These are phyloP conservation scores for Tuber aestivum DNA, from an alignment of 495 filamentous ascomycete species.

Conservation along the genomic window DNA sequence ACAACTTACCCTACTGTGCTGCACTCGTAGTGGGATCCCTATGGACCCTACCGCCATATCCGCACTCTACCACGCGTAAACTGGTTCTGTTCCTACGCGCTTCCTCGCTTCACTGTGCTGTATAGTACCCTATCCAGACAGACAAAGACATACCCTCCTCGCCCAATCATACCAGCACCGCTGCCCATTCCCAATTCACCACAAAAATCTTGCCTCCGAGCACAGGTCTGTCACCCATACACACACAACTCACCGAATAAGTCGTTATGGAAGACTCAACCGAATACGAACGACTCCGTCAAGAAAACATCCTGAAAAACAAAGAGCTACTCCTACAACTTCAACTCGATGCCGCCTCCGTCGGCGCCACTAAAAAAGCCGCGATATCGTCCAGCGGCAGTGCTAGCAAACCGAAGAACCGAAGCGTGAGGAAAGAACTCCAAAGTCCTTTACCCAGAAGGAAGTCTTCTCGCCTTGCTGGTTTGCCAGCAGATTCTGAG, in stretches of 20 bases:
- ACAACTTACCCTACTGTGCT: background rate
- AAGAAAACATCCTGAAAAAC: conserved; percentile 68
- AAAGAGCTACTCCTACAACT: conserved; percentile 60
- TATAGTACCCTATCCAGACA: background rate
- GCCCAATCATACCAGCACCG: background rate
- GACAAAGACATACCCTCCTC: background rate
- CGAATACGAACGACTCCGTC: conserved; percentile 64
- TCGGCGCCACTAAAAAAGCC: conserved; percentile 44
- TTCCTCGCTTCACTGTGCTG: background rate
- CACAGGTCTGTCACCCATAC: background rate
- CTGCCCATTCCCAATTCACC: background rate
- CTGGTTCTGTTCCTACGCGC: background rate
- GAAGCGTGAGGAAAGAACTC: conserved; percentile 48
- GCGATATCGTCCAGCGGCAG: conserved; percentile 39
- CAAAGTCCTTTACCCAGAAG: conserved; percentile 53
- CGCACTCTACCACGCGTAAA: background rate
- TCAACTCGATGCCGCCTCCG: conserved; percentile 50
- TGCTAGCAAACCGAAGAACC: conserved; percentile 25
- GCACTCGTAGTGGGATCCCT: too few species aligned
- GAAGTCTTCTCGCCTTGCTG: conserved; percentile 60
- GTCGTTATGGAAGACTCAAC: conserved; percentile 38
- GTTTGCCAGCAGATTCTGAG: conserved; percentile 64
- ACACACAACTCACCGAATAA: background rate
- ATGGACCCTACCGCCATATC: background rate
- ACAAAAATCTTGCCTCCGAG: background rate